phyloP scores from a whole-genome alignment of 2,329 filamentous ascomycete species.

The Penicillium brevicompactum region DNA sequence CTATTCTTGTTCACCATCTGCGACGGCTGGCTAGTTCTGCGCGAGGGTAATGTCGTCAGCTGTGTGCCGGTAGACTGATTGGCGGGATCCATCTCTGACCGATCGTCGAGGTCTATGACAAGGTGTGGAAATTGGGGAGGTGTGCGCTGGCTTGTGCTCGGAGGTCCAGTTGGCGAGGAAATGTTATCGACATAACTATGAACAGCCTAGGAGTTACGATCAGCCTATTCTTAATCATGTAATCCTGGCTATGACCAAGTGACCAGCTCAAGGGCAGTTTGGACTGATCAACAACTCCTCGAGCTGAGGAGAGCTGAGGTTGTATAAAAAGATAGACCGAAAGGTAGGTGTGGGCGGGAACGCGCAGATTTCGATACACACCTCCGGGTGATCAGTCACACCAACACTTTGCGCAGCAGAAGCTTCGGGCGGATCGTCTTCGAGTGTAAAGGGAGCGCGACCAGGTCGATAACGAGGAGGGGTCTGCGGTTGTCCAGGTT shows the following conservation, averaged over 20 bases:
- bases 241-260: neutral
- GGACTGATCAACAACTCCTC: neutral
- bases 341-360: neutral
- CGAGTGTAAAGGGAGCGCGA: neutral
- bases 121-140: slow-evolving; percentile 9
- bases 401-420: neutral
- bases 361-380: slow-evolving; percentile 11
- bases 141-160: slow-evolving; percentile 15
- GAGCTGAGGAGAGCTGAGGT: neutral
- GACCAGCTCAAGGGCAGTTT: neutral
- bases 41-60: slow-evolving; percentile 9
- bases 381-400: slow-evolving; percentile 8
- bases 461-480: slow-evolving; percentile 6
- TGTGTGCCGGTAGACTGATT: slow-evolving; percentile 5
- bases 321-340: neutral
- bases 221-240: slow-evolving; percentile 5
- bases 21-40: slow-evolving; percentile 14
- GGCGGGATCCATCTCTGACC: slow-evolving; percentile 16
- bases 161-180: slow-evolving; percentile 9
- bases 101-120: slow-evolving; percentile 12
- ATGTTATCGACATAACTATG: slow-evolving; percentile 24
- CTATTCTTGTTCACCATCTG: slow-evolving; percentile 21
- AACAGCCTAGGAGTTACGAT: slow-evolving; percentile 7
- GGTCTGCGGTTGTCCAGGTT: slow-evolving; percentile 5
- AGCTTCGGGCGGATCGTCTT: neutral